Percentiles rank a stretch among this genome's conserved stretches.
Evolutionary conservation across 768 basidiomycete genomes (phyloP).

Genomic region (Pleurotus djamor): DNA sequence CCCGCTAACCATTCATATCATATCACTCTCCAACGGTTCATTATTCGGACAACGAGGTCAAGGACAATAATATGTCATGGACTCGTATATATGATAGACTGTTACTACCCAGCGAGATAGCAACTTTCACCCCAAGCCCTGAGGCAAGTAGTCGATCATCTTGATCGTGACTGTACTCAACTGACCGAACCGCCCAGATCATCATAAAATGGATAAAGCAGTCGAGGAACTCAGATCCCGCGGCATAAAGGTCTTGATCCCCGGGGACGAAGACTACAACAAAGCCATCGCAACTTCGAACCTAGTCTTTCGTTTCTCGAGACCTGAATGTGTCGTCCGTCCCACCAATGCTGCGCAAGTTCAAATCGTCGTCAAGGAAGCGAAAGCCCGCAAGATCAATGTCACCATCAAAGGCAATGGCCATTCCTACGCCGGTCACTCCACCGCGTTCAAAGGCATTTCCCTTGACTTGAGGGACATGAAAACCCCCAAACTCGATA

Average conservation of each 20-base stretch:
- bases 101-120: too few species aligned
- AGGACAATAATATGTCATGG: too few species aligned
- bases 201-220: too few species aligned
- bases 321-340: conserved; percentile 12
- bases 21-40: too few species aligned
- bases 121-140: too few species aligned
- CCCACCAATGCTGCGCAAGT: conserved; percentile 10
- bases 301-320: conserved; percentile 13
- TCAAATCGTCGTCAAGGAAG: conserved; percentile 9
- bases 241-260: conserved; percentile 9
- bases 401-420: conserved; percentile 14
- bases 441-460: conserved; percentile 12
- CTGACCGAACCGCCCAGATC: too few species aligned
- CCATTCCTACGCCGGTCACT: conserved; percentile 14
- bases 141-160: too few species aligned
- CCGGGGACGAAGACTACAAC: conserved; percentile 11
- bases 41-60: too few species aligned
- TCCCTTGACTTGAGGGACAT: conserved; percentile 12
- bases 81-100: too few species aligned
- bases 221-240: conserved; percentile 1
- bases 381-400: conserved; percentile 5
- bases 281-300: conserved; percentile 12
- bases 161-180: too few species aligned
- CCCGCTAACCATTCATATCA: too few species aligned
- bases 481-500: conserved; percentile 9